Evolutionary conservation across 768 basidiomycete species (phyloP), one percentile per base, ranked within the genome.

Genomic region (Auriscalpium microsporum): DNA sequence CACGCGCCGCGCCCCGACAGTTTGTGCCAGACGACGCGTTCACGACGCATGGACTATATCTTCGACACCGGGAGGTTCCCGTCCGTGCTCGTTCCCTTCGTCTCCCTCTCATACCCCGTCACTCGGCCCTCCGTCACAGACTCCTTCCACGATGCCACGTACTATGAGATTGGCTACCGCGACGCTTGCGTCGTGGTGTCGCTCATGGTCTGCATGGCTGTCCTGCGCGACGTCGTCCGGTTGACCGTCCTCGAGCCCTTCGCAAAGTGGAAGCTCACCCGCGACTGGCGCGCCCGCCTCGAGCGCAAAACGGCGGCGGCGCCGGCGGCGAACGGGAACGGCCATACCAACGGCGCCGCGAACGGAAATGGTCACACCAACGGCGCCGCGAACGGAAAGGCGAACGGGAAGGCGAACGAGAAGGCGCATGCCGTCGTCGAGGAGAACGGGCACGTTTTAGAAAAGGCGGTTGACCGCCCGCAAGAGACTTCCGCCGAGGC

Each of bases 141-240:
- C 72, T 88, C 87, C 5, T 92, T 90, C 71, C 83, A 74, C 34
- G 65, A 82, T 68, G 83, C 85, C 42, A 59, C 69, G 50, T 86
- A 91, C 68, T 94, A 90, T 67, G 74, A 65, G 50, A 83, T 80
- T 21, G 92, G 92, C n/a, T 72, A 73, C 33, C 76, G 80, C 56
- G 96, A 99, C 68, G 69, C 78, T n/a, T 92, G 83, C 65, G 67
- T 95, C 63, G 76, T 94, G 55, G 70, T 93, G 54, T 79, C 84
- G n/a, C 87, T 81, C 69, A 90, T 96, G 55, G 80, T 86, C 13
- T 73, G 86, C 61, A 93, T 96, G 82, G 91, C 91, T n/a, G 63
- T 93, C 52, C 69, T 92, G 28, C 83, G 96, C 58, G 94, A 95
- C 72, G 71, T 81, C 35, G 69, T 83, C 42, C 83, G 96, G 63